These are phyloP conservation scores for Eutrema heterophyllum DNA, from an alignment of 345 rosid species.

Conservation along the genomic window DNA sequence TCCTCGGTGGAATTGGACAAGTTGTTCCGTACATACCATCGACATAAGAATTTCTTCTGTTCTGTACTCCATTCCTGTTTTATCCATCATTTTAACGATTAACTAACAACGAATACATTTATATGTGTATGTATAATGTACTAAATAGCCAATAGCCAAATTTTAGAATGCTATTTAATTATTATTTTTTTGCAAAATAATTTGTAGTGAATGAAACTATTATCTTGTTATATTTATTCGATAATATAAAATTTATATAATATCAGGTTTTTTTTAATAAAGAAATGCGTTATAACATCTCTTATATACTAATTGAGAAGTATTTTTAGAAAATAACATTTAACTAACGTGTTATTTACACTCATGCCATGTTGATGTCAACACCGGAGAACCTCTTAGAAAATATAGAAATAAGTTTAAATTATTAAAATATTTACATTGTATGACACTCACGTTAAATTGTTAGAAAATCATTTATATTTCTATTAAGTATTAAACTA, in stretches of 20 bases:
- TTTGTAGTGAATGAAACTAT: neutral
- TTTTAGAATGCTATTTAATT: neutral
- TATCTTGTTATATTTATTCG: neutral
- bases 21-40: conserved; percentile 89
- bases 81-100: neutral
- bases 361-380: too few species aligned
- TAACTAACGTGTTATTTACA: too few species aligned
- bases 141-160: neutral
- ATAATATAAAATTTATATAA: neutral
- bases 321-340: too few species aligned
- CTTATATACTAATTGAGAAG: too few species aligned
- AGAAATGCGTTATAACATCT: too few species aligned
- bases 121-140: neutral
- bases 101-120: neutral
- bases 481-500: too few species aligned
- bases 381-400: too few species aligned
- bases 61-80: conserved; percentile 73
- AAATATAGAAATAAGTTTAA: too few species aligned
- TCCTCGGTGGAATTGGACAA: conserved; percentile 81
- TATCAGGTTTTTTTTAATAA: neutral
- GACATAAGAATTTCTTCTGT: conserved; percentile 73
- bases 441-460: too few species aligned
- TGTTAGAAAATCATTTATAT: too few species aligned
- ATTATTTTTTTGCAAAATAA: neutral
- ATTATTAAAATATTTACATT: too few species aligned